Conservation (phyloP, 2,329 filamentous ascomycete species). For the Amesomyces nigricolor region DNA sequence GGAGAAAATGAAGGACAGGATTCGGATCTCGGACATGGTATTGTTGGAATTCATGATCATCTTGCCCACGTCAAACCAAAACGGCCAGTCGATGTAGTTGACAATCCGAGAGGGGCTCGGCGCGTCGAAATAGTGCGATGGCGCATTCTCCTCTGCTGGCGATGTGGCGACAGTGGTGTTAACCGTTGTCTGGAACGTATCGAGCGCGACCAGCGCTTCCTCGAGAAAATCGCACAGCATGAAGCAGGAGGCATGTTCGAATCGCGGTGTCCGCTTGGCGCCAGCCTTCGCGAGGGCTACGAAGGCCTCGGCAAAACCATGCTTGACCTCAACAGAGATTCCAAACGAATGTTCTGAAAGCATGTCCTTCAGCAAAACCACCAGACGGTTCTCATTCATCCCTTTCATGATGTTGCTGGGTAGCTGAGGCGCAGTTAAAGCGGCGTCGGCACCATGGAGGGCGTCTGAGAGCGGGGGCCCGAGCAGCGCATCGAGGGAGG, state of each 20-base stretch:
- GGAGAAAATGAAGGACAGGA: slow-evolving; percentile 75
- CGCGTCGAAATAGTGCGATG: slow-evolving; percentile 11
- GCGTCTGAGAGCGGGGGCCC: slow-evolving; percentile 42
- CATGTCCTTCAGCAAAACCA: slow-evolving; percentile 77
- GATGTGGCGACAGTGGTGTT: slow-evolving; percentile 31
- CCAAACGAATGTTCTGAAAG: slow-evolving; percentile 46
- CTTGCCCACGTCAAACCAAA: slow-evolving; percentile 78
- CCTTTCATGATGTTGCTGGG: slow-evolving; percentile 63
- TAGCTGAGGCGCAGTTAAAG: slow-evolving; percentile 53
- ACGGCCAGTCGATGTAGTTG: slow-evolving; percentile 66
- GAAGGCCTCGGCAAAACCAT: slow-evolving; percentile 73
- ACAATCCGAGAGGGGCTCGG: slow-evolving; percentile 12
- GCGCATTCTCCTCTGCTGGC: slow-evolving; percentile 9
- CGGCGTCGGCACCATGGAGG: slow-evolving; percentile 56
- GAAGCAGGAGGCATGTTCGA: slow-evolving; percentile 78
- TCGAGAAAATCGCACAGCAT: slow-evolving; percentile 89
- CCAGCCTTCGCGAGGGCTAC: slow-evolving; percentile 66
- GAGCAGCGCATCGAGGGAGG: slow-evolving; percentile 43
- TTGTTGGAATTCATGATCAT: slow-evolving; percentile 79
- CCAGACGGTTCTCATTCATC: slow-evolving; percentile 84
- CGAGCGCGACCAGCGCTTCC: slow-evolving; percentile 64
- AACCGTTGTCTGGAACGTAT: slow-evolving; percentile 35
- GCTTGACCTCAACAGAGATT: slow-evolving; percentile 42
- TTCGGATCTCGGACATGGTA: slow-evolving; percentile 80
- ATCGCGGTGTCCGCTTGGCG: slow-evolving; percentile 70